A percentile compares a stretch with the other conserved stretches of the same genome.
phyloP scores from a whole-genome alignment of 2,329 filamentous ascomycete genomes.

The Cladophialophora chaetospira region DNA sequence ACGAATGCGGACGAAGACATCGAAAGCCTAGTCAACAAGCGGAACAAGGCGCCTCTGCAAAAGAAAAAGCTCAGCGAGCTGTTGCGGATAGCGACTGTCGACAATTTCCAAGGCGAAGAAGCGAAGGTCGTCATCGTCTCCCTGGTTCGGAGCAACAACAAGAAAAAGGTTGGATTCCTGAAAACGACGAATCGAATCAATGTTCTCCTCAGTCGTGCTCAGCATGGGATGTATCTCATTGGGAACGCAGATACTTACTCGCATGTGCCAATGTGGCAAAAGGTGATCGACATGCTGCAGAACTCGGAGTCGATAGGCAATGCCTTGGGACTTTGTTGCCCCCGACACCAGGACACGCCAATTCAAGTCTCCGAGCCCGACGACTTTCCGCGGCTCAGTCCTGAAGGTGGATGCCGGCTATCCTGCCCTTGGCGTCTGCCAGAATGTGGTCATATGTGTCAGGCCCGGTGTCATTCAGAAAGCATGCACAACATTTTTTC shows the following conservation, averaged over 20 bases:
- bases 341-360: slow-evolving; percentile 58
- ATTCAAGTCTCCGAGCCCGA: slow-evolving; percentile 58
- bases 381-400: slow-evolving; percentile 58
- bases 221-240: slow-evolving; percentile 67
- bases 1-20: slow-evolving; percentile 34
- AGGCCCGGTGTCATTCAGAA: slow-evolving; percentile 49
- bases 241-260: slow-evolving; percentile 64
- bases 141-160: slow-evolving; percentile 66
- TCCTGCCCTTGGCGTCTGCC: slow-evolving; percentile 50
- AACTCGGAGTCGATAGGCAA: slow-evolving; percentile 51
- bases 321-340: slow-evolving; percentile 58
- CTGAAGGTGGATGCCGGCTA: slow-evolving; percentile 63
- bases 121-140: slow-evolving; percentile 70
- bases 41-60: slow-evolving; percentile 50
- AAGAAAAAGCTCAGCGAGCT: slow-evolving; percentile 52
- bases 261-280: slow-evolving; percentile 59
- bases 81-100: slow-evolving; percentile 52
- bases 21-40: background rate
- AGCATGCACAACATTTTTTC: slow-evolving; percentile 45
- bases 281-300: slow-evolving; percentile 58
- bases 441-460: slow-evolving; percentile 50
- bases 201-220: slow-evolving; percentile 68
- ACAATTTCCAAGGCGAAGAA: slow-evolving; percentile 77
- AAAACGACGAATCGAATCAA: slow-evolving; percentile 66
- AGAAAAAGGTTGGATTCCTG: slow-evolving; percentile 72